Percentiles rank a stretch among this genome's conserved stretches.
Evolutionary conservation across 164 flowering plant species (phyloP).

Genomic region (Liquidambar formosana): DNA sequence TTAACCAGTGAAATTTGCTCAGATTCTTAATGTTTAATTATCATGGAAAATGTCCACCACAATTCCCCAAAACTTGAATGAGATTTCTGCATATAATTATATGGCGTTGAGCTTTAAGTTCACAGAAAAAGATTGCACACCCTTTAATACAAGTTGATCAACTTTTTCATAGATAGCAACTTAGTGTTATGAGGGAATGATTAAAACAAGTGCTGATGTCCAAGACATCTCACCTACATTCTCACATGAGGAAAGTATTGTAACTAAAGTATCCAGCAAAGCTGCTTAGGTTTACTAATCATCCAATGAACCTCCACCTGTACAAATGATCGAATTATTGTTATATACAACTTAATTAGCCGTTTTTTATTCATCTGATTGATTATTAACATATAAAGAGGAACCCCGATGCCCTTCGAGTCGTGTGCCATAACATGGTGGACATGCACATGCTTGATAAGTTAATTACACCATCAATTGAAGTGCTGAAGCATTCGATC

Average conservation of each 20-base stretch:
- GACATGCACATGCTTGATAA: no score
- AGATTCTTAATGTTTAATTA: no score
- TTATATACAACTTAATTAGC: no score
- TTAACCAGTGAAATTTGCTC: no score
- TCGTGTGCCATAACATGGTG: no score
- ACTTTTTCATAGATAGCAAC: not conserved
- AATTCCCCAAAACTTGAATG: no score
- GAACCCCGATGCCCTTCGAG: not conserved
- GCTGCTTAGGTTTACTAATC: not conserved
- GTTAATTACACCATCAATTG: no score
- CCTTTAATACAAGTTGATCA: constrained; percentile 5
- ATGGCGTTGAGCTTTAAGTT: not conserved
- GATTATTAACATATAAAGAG: not conserved
- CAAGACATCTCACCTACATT: constrained; percentile 20
- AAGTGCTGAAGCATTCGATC: no score
- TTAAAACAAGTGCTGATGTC: constrained; percentile 9
- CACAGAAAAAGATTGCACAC: constrained; percentile 19
- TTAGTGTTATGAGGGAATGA: not conserved
- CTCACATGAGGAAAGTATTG: constrained; percentile 9
- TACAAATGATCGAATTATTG: no score
- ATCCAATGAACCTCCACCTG: no score
- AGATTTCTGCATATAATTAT: no score
- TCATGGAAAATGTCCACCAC: no score
- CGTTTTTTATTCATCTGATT: not conserved
- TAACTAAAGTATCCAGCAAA: not conserved